Conservation (phyloP, 1,139 yeast species). For the Meyerozyma smithsonii region DNA sequence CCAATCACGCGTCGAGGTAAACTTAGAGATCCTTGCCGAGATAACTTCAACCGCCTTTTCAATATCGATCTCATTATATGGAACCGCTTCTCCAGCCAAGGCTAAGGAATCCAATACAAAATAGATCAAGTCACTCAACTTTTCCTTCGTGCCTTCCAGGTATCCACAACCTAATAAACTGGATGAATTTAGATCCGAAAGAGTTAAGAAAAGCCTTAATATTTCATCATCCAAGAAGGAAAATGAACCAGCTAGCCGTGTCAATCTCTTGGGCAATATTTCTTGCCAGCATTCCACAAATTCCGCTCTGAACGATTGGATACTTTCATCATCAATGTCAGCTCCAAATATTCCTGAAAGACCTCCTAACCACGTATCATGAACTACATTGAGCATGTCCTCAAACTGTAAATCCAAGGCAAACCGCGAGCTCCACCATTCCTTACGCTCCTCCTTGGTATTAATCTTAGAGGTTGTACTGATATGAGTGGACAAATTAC, state of each 20-base stretch:
- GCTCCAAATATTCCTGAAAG: conserved; percentile 57
- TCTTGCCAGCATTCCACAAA: conserved; percentile 27
- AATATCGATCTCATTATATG: conserved; percentile 61
- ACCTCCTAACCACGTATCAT: conserved; percentile 77
- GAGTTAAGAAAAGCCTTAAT: conserved; percentile 25
- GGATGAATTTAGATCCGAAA: conserved; percentile 48
- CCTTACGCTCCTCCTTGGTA: conserved; percentile 58
- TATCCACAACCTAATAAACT: conserved; percentile 43
- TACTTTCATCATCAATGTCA: conserved; percentile 18
- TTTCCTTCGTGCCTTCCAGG: conserved; percentile 26
- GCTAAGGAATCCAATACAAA: conserved; percentile 56
- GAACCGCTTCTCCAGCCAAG: conserved; percentile 61
- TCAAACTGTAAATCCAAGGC: conserved; percentile 54
- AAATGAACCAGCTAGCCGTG: conserved; percentile 1
- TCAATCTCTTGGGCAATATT: conserved; percentile 13
- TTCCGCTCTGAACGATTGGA: conserved; percentile 32
- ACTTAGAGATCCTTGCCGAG: conserved; percentile 38
- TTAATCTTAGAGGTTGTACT: conserved; percentile 45
- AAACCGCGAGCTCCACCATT: conserved; percentile 78
- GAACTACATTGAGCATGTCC: conserved; percentile 53
- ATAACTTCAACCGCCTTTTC: conserved; percentile 26
- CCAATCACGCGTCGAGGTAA: conserved; percentile 8
- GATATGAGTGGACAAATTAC: conserved; percentile 43
- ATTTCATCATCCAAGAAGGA: conserved; percentile 31
- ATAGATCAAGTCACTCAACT: conserved; percentile 60